These are phyloP conservation scores for Baffinella frigidus DNA, from an alignment of 208 protist species.

Conservation along the genomic window DNA sequence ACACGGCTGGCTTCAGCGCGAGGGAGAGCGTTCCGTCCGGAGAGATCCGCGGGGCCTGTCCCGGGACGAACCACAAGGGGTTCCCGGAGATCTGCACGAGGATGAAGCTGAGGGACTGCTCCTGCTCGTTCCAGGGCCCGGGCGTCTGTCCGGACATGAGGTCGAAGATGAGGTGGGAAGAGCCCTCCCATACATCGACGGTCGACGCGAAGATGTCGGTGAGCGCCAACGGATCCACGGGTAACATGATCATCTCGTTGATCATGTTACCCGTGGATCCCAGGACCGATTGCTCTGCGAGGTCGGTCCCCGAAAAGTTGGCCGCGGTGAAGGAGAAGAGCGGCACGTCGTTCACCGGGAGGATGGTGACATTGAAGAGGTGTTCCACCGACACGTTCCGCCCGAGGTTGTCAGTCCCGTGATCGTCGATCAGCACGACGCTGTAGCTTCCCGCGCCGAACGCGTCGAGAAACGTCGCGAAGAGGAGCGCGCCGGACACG, in stretches of 20 bases:
- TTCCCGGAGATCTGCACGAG: neutral
- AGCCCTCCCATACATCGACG: neutral
- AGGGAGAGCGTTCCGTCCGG: neutral
- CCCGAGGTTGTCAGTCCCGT: neutral
- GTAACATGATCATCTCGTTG: neutral
- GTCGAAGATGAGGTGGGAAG: too few relatives aligned
- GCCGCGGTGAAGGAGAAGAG: conserved; percentile 15
- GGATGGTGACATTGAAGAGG: neutral
- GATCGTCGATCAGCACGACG: neutral
- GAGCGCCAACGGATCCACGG: neutral
- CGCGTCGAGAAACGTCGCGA: neutral
- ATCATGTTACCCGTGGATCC: neutral
- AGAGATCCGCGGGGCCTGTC: neutral
- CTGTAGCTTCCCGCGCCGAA: neutral
- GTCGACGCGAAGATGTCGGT: neutral
- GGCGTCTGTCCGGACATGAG: neutral
- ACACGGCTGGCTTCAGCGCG: neutral
- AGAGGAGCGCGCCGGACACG: neutral
- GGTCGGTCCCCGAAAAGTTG: too few relatives aligned
- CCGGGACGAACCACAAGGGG: neutral
- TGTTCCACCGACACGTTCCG: neutral
- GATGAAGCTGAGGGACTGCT: neutral
- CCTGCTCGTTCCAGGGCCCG: neutral
- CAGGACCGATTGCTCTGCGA: too few relatives aligned
- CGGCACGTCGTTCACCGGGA: conserved; percentile 32